These are phyloP conservation scores for Platanus orientalis DNA, from an alignment of 164 flowering plant genomes.

Conservation along the genomic window DNA sequence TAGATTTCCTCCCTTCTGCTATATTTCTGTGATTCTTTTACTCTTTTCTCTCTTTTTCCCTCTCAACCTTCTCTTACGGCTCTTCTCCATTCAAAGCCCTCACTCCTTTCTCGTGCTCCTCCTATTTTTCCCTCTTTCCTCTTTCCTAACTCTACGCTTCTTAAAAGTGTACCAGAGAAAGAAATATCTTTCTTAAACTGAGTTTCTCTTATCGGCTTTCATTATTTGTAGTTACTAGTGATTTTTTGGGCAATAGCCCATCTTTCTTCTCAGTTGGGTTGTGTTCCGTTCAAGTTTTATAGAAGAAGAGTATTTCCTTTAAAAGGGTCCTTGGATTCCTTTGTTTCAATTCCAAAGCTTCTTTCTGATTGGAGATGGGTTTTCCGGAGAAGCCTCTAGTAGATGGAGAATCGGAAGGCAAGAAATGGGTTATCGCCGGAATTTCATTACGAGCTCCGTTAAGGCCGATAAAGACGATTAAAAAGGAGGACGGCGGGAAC, in stretches of 20 bases:
- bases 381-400: constrained; percentile 23
- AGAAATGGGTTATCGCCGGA: constrained; percentile 33
- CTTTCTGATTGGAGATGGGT: constrained; percentile 25
- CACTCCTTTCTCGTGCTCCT: constrained; percentile 7
- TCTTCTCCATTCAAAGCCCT: constrained; percentile 16
- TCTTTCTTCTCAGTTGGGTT: constrained; percentile 9
- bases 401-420: constrained; percentile 25
- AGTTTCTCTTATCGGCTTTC: background rate
- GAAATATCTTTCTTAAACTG: constrained; percentile 1
- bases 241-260: constrained; percentile 14
- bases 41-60: constrained; percentile 1
- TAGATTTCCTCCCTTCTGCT: constrained; percentile 3
- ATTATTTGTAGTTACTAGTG: no score
- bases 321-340: background rate
- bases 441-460: constrained; percentile 21
- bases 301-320: background rate
- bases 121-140: constrained; percentile 5
- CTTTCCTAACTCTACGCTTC: background rate
- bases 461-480: constrained; percentile 28
- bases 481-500: constrained; percentile 20
- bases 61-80: background rate
- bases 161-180: background rate
- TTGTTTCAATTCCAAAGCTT: background rate
- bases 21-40: background rate
- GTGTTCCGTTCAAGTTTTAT: background rate